Conservation (phyloP, 2,329 filamentous ascomycete genomes). For the Arthrobotrys sphaeroides region DNA sequence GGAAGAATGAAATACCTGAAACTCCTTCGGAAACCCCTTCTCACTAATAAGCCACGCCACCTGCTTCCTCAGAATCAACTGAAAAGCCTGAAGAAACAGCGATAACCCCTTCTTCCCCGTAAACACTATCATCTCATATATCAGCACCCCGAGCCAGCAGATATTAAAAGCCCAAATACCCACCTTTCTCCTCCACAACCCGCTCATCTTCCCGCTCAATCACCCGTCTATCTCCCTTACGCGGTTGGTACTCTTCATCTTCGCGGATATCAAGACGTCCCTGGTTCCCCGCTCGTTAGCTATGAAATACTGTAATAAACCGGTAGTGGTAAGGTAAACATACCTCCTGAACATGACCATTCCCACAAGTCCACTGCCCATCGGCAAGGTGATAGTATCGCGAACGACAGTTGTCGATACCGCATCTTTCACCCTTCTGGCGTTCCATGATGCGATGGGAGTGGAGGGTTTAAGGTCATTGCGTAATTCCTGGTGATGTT, state of each 20-base stretch:
- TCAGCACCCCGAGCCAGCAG: neutral
- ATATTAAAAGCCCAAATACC: constrained; percentile 9
- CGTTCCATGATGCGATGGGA: constrained; percentile 34
- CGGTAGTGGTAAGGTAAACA: constrained; percentile 50
- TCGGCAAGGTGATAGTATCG: constrained; percentile 77
- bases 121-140: constrained; percentile 63
- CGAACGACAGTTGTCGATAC: constrained; percentile 73
- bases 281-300: constrained; percentile 54
- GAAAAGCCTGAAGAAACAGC: constrained; percentile 83
- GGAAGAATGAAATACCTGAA: constrained; percentile 72
- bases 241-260: constrained; percentile 34
- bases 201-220: constrained; percentile 63
- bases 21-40: constrained; percentile 73
- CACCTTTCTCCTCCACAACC: constrained; percentile 34
- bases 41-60: constrained; percentile 75
- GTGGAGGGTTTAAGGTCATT: constrained; percentile 20
- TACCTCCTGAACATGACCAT: constrained; percentile 82
- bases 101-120: constrained; percentile 75
- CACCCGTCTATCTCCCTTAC: constrained; percentile 57
- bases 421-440: constrained; percentile 59
- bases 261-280: constrained; percentile 47
- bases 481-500: too few relatives aligned
- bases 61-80: constrained; percentile 85
- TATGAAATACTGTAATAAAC: constrained; percentile 57
- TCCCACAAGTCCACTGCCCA: constrained; percentile 79